These are phyloP conservation scores for Cladosporium sp. DNA, from an alignment of 2,329 filamentous ascomycete genomes.

Conservation along the genomic window DNA sequence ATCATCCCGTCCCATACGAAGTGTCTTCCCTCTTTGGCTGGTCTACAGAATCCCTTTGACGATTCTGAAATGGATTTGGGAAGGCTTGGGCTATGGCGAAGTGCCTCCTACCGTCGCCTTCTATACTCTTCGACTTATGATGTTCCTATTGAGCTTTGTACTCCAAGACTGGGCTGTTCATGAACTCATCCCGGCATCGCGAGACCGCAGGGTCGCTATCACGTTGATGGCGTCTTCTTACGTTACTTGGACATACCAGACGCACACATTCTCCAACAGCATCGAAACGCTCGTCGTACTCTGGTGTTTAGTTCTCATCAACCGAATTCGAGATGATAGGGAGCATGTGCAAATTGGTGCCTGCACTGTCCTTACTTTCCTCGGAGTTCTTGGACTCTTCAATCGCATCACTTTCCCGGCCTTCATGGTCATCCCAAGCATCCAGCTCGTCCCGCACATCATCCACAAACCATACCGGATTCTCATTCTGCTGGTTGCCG, in stretches of 20 bases:
- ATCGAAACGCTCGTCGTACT: slow-evolving; percentile 89
- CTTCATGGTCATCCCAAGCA: slow-evolving; percentile 79
- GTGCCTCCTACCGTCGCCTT: slow-evolving; percentile 85
- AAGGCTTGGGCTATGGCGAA: slow-evolving; percentile 75
- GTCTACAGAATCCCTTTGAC: slow-evolving; percentile 94
- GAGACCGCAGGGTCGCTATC: slow-evolving; percentile 70
- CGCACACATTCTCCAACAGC: slow-evolving; percentile 97
- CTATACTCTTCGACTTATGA: slow-evolving; percentile 81
- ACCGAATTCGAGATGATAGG: slow-evolving; percentile 77
- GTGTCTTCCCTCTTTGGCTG: slow-evolving; percentile 94
- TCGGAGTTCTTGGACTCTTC: slow-evolving; percentile 84
- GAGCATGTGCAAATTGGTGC: slow-evolving; percentile 76
- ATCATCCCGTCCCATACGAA: slow-evolving; percentile 81
- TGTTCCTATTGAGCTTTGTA: slow-evolving; percentile 95
- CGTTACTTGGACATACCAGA: slow-evolving; percentile 98
- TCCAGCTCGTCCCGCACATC: slow-evolving; percentile 84
- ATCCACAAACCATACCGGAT: slow-evolving; percentile 60
- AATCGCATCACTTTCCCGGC: slow-evolving; percentile 97
- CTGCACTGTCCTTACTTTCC: slow-evolving; percentile 74
- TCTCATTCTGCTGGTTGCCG: slow-evolving; percentile 68
- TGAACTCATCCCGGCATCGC: slow-evolving; percentile 78
- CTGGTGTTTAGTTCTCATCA: slow-evolving; percentile 90
- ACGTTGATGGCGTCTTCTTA: slow-evolving; percentile 92
- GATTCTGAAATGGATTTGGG: slow-evolving; percentile 87
- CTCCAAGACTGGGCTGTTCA: slow-evolving; percentile 97